phyloP scores from a whole-genome alignment of 1,139 yeast genomes.

The Kodamaea fungicola region DNA sequence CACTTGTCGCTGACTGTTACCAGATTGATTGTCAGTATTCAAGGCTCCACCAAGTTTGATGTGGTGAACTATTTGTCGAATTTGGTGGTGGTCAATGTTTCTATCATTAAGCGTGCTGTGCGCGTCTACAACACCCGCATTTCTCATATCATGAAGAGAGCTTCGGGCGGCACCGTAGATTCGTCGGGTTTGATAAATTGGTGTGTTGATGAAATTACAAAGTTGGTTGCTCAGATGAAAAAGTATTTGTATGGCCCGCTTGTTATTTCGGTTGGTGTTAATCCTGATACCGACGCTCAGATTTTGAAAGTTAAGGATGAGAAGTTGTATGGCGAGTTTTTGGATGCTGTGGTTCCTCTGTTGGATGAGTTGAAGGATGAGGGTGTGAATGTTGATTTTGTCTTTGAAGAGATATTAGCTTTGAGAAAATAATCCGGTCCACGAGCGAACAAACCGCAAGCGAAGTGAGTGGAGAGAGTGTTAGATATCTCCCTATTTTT shows the following conservation, averaged over 20 bases:
- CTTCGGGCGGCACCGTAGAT: conserved; percentile 29
- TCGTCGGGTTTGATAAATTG: conserved; percentile 53
- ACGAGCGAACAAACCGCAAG: background rate
- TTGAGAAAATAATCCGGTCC: conserved; percentile 4
- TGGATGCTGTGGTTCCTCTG: conserved; percentile 54
- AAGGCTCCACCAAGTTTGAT: conserved; percentile 46
- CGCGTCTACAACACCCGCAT: conserved; percentile 32
- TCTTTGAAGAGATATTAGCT: conserved; percentile 37
- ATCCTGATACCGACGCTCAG: conserved; percentile 25
- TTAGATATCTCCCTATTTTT: too few species aligned
- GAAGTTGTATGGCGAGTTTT: conserved; percentile 39
- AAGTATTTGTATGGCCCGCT: conserved; percentile 69
- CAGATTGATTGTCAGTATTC: conserved; percentile 38
- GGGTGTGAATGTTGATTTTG: conserved; percentile 72
- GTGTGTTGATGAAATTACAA: conserved; percentile 66
- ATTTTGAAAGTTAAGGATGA: conserved; percentile 29
- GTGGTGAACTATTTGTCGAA: conserved; percentile 44
- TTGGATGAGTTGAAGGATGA: conserved; percentile 58
- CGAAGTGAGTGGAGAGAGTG: too few species aligned
- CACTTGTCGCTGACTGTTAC: conserved; percentile 34
- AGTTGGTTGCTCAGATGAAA: conserved; percentile 56
- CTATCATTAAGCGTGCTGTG: conserved; percentile 38
- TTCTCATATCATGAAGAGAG: conserved; percentile 30
- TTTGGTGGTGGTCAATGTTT: conserved; percentile 39
- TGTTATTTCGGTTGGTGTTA: conserved; percentile 24